These are phyloP conservation scores for Rhodosporidiobolus sp. DNA, from an alignment of 768 basidiomycete genomes.

Conservation along the genomic window DNA sequence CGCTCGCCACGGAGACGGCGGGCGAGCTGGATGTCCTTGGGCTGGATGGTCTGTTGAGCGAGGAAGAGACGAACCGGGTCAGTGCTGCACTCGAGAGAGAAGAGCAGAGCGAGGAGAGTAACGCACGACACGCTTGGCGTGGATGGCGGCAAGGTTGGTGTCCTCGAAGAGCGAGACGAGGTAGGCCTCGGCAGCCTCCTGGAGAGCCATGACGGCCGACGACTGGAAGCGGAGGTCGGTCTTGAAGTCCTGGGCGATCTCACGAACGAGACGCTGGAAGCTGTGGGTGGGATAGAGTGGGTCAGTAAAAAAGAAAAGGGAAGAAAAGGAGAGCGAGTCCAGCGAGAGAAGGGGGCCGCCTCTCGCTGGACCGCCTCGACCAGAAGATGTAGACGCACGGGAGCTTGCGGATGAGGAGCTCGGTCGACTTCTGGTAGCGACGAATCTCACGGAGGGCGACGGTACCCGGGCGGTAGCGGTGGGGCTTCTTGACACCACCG, in stretches of 20 bases:
- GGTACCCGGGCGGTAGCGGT: constrained; percentile 57
- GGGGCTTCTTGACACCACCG: constrained; percentile 99
- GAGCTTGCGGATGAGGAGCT: no score
- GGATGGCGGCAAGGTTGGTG: background rate
- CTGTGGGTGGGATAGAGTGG: constrained; percentile 46
- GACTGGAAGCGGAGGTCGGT: constrained; percentile 56
- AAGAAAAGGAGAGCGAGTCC: no score
- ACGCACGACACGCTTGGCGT: constrained; percentile 3
- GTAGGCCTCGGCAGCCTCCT: constrained; percentile 59
- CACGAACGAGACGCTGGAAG: constrained; percentile 63
- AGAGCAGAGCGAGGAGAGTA: background rate
- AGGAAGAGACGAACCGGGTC: background rate
- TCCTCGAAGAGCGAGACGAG: constrained; percentile 52
- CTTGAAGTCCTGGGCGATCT: constrained; percentile 80
- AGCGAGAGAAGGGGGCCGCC: no score
- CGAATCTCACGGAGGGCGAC: constrained; percentile 94
- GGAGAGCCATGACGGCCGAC: constrained; percentile 56
- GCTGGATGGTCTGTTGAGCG: background rate
- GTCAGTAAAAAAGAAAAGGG: background rate
- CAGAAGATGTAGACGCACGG: no score
- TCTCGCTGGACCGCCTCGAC: no score
- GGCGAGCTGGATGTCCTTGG: background rate
- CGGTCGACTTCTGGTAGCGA: constrained; percentile 53
- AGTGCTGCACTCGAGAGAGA: background rate
- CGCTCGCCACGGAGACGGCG: constrained; percentile 1